Conservation (phyloP, 2,329 filamentous ascomycete genomes). For the Plectosphaerella cucumerina region DNA sequence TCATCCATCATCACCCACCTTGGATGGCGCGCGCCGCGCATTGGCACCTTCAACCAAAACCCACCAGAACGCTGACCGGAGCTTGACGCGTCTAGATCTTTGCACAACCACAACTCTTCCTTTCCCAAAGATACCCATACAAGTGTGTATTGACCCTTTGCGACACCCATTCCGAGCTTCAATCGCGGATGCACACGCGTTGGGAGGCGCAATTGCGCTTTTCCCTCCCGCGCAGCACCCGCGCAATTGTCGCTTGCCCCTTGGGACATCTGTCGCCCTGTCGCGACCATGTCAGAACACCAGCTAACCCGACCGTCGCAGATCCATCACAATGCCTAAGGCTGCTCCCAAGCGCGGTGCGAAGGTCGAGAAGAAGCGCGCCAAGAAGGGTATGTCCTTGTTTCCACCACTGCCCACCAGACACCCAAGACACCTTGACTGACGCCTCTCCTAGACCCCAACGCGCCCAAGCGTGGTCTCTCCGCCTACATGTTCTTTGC, state of each 20-base stretch:
- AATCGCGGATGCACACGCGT: slow-evolving; percentile 24
- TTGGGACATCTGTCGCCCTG: neutral
- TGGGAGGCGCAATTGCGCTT: slow-evolving; percentile 32
- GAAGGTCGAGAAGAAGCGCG: slow-evolving; percentile 52
- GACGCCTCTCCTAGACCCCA: slow-evolving; percentile 63
- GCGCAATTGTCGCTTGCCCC: slow-evolving; percentile 3
- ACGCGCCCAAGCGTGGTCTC: slow-evolving; percentile 97
- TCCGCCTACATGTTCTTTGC: slow-evolving; percentile 99
- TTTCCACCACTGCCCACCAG: neutral
- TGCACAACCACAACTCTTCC: slow-evolving; percentile 19
- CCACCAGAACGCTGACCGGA: slow-evolving; percentile 18
- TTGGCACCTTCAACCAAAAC: slow-evolving; percentile 13
- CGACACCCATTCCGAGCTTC: slow-evolving; percentile 27
- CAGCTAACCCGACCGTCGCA: slow-evolving; percentile 5
- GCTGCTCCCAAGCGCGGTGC: slow-evolving; percentile 49
- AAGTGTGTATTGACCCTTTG: slow-evolving; percentile 29
- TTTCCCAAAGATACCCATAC: slow-evolving; percentile 16
- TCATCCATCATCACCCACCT: neutral
- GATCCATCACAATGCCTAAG: slow-evolving; percentile 53
- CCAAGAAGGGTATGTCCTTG: slow-evolving; percentile 54
- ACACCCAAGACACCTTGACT: neutral
- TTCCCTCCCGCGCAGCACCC: slow-evolving; percentile 20
- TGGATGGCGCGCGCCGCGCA: neutral
- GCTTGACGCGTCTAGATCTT: slow-evolving; percentile 24
- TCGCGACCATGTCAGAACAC: neutral